Evolutionary conservation across 2,329 filamentous ascomycete species (phyloP).

Genomic region (Colletotrichum sp.): DNA sequence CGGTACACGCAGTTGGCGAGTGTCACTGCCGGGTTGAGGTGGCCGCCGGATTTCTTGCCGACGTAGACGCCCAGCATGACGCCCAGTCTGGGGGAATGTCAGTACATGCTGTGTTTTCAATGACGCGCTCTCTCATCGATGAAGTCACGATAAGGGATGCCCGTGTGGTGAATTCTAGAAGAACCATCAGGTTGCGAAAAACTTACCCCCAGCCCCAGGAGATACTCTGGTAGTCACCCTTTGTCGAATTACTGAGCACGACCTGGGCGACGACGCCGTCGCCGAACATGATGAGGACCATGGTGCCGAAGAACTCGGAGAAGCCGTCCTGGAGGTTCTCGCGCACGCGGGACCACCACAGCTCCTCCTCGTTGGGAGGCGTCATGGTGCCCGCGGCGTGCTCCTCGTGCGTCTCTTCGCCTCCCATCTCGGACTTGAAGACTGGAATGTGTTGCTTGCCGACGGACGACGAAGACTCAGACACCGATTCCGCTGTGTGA

Average conservation of each 20-base stretch:
- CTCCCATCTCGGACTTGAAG: constrained; percentile 36
- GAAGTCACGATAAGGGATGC: neutral
- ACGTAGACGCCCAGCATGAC: constrained; percentile 75
- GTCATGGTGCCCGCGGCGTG: constrained; percentile 17
- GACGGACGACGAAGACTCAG: constrained; percentile 35
- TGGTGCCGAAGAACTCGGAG: constrained; percentile 72
- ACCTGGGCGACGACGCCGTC: constrained; percentile 76
- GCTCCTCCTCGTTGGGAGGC: constrained; percentile 28
- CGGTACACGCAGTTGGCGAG: constrained; percentile 73
- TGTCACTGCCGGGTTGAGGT: constrained; percentile 75
- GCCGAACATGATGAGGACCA: constrained; percentile 72
- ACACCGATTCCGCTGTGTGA: constrained; percentile 32
- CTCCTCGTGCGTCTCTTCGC: constrained; percentile 22
- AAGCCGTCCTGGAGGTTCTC: constrained; percentile 61
- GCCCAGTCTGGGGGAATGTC: constrained; percentile 51
- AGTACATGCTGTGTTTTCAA: neutral
- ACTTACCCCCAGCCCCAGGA: constrained; percentile 56
- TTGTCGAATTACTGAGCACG: constrained; percentile 55
- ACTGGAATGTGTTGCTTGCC: constrained; percentile 33
- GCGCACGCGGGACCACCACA: constrained; percentile 59
- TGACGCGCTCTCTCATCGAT: neutral
- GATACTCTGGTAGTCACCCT: constrained; percentile 56
- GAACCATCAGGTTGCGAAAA: neutral
- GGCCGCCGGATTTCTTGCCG: constrained; percentile 68
- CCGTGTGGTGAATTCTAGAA: neutral